Base-by-base conservation (phyloP, 2,329 filamentous ascomycete genomes). In the Phialophora tarda region DNA sequence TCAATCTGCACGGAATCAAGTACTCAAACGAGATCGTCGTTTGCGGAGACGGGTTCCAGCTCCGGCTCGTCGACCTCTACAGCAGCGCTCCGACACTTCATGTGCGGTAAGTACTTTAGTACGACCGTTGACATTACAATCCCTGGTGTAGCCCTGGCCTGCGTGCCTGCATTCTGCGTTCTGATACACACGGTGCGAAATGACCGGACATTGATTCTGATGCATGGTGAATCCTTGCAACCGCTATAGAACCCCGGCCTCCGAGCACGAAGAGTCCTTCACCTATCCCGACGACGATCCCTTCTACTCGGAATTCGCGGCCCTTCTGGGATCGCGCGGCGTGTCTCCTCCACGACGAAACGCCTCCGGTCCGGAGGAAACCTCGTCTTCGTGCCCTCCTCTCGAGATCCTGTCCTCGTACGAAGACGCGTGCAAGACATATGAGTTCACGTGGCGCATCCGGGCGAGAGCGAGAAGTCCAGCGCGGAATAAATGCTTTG, bases 391-490 rank as follows among this genome's bases (percentile, higher is more conserved):
- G 14, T 17, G 14, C 34, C 14, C 34, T 14, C 34, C 34, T 41
- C 12, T 4, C 12, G 34, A 17, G 14, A 41, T 41, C 34, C 14
- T 62, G 21, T 62, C 59, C 11, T 51, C 59, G 14, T 62, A 62
- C 24, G 59, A 62, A 32, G 59, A 62, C 44, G 59, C 59, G n/a
- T 51, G 44, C 44, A 61, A 53, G 59, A 61, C 47, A 2, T 53
- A 61, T 48, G 59, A 61, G 30, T 53, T 61, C n/a, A 61, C 44
- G 21, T 61, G 47, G 59, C 50, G 50, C 10, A 63, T 57, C 21
- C 54, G 54, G 41, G 54, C 32, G 54, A 57, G 24, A 57, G 54
- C 17, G 54, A 57, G 32, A 57, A 57, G 54, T 57, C 54, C 3
- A 57, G 32, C 21, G 32, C 17, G 3, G 12, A 28, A 21, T 41